Evolutionary conservation across 352 stramenopile species (phyloP), one percentile per base, ranked within the genome.

Genomic region (Pseudoperonospora humuli): DNA sequence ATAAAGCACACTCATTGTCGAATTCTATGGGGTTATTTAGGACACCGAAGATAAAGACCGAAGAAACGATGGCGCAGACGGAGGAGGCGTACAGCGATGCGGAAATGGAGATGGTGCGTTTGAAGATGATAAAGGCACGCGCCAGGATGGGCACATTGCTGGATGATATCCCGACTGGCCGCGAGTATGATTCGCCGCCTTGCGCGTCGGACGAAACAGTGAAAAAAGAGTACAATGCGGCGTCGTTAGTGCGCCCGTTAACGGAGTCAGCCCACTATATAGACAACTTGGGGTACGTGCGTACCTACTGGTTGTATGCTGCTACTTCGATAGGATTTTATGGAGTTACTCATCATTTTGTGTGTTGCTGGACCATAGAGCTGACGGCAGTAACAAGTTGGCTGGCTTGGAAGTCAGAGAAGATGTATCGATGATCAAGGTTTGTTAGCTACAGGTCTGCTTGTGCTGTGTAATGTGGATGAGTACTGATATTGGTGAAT

Each of bases 221-320:
- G 28, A 67, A 84, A 41, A 86, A 83, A 42, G 62, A 64, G 15
- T 80, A 80, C 42, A 73, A 76, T 45, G 39, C 61, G 10, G 67
- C 70, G 7, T 82, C 84, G 41, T 24, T 45, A 13, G 64, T 66
- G 29, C 61, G 44, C 38, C 24, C 45, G 0, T 28, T 42, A 11
- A 50, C 25, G 3, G 42, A 62, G 19, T 27, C 36, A 8, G 20
- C 23, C 14, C 36, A 24, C 35, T 21, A 44, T 5, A 33, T 56
- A 13, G 37, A 46, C 13, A 40, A 26, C 26, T 26, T 48, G 28
- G 17, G 38, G 58, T 64, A 51, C 11, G 0, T 24, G 7, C 8
- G n/a, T 31, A n/a, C 1, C 13, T 28, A 18, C 19, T 29, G 3
- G 34, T 10, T 39, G 2, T 17, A 24, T 24, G 34, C 8, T 49